phyloP scores from a whole-genome alignment of 2,329 filamentous ascomycete species.

The Pestalotiopsis fici region DNA sequence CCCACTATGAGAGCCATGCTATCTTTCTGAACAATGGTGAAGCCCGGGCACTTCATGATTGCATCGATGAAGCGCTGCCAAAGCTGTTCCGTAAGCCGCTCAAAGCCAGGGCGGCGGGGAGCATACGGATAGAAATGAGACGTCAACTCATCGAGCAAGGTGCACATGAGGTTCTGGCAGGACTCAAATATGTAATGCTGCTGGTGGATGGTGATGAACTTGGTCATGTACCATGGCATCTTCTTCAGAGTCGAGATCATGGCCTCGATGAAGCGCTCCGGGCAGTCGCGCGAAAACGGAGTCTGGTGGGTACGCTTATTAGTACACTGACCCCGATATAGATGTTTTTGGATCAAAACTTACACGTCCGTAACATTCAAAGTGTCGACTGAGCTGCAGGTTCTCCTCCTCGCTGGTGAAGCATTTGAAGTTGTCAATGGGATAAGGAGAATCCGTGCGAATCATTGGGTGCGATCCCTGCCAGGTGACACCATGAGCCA shows the following conservation, averaged over 20 bases:
- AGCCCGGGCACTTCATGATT: slow-evolving; percentile 60
- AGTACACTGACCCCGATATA: background rate
- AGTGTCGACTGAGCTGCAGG: slow-evolving; percentile 64
- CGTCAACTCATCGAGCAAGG: slow-evolving; percentile 32
- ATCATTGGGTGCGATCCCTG: slow-evolving; percentile 44
- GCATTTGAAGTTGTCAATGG: slow-evolving; percentile 57
- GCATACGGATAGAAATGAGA: slow-evolving; percentile 10
- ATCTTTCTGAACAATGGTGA: slow-evolving; percentile 63
- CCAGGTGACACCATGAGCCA: slow-evolving; percentile 59
- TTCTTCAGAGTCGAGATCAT: slow-evolving; percentile 65
- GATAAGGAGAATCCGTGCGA: slow-evolving; percentile 32
- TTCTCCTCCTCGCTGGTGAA: slow-evolving; percentile 66
- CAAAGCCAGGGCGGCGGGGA: slow-evolving; percentile 33
- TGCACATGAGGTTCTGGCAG: slow-evolving; percentile 47
- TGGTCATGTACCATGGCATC: slow-evolving; percentile 62
- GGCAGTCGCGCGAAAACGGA: slow-evolving; percentile 60
- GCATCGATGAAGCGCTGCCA: slow-evolving; percentile 52
- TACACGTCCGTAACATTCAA: slow-evolving; percentile 63
- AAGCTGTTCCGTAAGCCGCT: slow-evolving; percentile 54
- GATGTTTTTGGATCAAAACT: slow-evolving; percentile 30
- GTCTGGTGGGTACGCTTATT: slow-evolving; percentile 39
- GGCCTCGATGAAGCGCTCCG: slow-evolving; percentile 66
- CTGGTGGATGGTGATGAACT: slow-evolving; percentile 58
- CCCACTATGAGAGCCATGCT: slow-evolving; percentile 49
- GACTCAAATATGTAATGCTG: slow-evolving; percentile 54